Conservation (phyloP, 805 yeast genomes). For the Wickerhamiella azymoides region DNA sequence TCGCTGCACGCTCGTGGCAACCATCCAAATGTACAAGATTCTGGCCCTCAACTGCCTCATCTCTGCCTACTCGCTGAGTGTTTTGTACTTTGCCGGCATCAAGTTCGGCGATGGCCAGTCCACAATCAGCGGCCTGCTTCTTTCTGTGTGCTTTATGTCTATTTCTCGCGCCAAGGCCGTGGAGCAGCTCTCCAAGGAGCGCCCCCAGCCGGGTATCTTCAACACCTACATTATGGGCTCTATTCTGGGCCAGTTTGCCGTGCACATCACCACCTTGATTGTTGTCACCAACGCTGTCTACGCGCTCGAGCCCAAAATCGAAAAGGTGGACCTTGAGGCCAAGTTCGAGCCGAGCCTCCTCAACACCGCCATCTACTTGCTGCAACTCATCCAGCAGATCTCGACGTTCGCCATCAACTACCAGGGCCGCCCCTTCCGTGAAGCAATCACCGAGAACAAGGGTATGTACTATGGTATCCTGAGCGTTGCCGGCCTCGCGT, state of each 20-base stretch:
- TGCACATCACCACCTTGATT: slow-evolving; percentile 71
- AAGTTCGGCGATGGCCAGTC: slow-evolving; percentile 97
- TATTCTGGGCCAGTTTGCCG: slow-evolving; percentile 88
- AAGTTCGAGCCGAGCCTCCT: slow-evolving; percentile 77
- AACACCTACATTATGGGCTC: slow-evolving; percentile 96
- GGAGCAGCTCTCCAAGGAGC: slow-evolving; percentile 74
- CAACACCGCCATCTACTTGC: slow-evolving; percentile 89
- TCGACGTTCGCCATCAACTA: slow-evolving; percentile 96
- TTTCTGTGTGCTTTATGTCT: slow-evolving; percentile 88
- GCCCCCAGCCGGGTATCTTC: slow-evolving; percentile 97
- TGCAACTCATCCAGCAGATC: slow-evolving; percentile 91
- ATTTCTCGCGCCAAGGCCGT: slow-evolving; percentile 89
- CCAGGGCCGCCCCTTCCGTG: slow-evolving; percentile 94
- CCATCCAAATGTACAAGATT: slow-evolving; percentile 98
- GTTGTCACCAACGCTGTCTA: slow-evolving; percentile 77
- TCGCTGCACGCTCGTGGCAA: slow-evolving; percentile 91
- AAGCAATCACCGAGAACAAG: slow-evolving; percentile 74
- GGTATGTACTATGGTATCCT: slow-evolving; percentile 94
- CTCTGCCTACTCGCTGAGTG: slow-evolving; percentile 90
- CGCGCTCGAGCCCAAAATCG: slow-evolving; percentile 82
- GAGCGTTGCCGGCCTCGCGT: slow-evolving; percentile 79
- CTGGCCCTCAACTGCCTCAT: slow-evolving; percentile 92
- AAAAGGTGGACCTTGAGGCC: slow-evolving; percentile 71
- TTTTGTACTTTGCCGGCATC: slow-evolving; percentile 89
- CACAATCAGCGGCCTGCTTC: slow-evolving; percentile 85